Evolutionary conservation across 169 alveolate genomes (phyloP), one percentile per base, ranked within the genome.

Genomic region (Theileria luwenshuni): DNA sequence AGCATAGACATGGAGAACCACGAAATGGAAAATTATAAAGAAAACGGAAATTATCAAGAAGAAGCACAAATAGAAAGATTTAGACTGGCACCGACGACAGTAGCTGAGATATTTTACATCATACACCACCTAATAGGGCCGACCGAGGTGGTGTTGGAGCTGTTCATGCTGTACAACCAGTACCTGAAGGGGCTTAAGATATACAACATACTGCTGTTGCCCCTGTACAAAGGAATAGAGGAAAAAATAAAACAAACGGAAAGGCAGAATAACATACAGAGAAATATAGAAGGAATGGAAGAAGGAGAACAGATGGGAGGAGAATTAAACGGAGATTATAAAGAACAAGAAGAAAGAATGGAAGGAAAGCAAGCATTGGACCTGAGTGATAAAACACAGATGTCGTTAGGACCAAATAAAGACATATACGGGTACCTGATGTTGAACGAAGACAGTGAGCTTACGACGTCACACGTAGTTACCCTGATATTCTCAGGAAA

Each of bases 91-190:
- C 48, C 63, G 42, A 79, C 47, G 48, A 52, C 71, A 15, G 56
- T 79, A 7, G 87, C 87, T 6, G 87, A 79, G 45, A 59, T 79
- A 42, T 79, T 79, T 47, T 71, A 75, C 52, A 79, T 79, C 25
- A 63, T 79, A 65, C 67, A 79, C 59, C 87, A 79, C 59, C 43
- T 60, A 21, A 72, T 67, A 0, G 87, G 87, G 23, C 45, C 83
- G 0, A 60, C 67, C 49, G 87, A 79, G 51, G 87, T 67, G 21
- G 60, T 79, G 54, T 43, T 79, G 33, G 83, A 79, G 64, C 38
- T 79, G 35, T 79, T 79, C 63, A 62, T 68, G 60, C 41, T 75
- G 38, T 79, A 70, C 73, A 65, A 67, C 48, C 41, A 33, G 64
- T 42, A 69, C 47, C 58, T 68, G 73, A 79, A 71, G 48, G 54